Evolutionary conservation across 2,329 filamentous ascomycete genomes (phyloP).

Genomic region (Ascochyta viciae-villosae): DNA sequence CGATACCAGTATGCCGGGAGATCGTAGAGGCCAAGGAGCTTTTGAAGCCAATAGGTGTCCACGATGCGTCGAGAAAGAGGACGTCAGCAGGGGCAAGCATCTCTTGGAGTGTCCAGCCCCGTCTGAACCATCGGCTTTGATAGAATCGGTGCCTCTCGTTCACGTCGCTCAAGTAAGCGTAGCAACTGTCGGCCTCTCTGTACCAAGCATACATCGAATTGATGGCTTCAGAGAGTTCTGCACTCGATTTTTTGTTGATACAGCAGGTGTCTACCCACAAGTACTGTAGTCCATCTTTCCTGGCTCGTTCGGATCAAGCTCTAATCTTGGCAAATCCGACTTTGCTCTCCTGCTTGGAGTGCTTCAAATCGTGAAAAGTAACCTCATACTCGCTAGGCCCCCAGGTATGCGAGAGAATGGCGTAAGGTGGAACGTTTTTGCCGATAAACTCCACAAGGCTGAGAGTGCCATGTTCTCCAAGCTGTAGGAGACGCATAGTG

Average conservation of each 20-base stretch:
- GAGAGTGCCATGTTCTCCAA: too few relatives aligned
- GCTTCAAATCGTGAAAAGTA: conserved; percentile 26
- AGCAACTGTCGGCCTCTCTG: conserved; percentile 26
- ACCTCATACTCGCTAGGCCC: conserved; percentile 22
- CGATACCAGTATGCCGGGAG: neutral
- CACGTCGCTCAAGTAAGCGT: conserved; percentile 29
- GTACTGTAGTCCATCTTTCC: conserved; percentile 18
- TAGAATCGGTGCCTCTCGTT: neutral
- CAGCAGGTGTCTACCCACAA: conserved; percentile 39
- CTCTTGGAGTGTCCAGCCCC: conserved; percentile 26
- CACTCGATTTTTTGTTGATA: conserved; percentile 33
- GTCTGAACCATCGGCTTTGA: conserved; percentile 17
- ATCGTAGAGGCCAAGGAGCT: neutral
- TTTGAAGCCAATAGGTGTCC: neutral
- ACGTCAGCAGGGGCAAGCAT: neutral
- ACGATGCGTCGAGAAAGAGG: neutral
- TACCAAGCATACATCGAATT: conserved; percentile 41
- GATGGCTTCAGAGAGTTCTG: conserved; percentile 34
- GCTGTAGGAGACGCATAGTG: too few relatives aligned
- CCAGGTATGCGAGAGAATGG: conserved; percentile 36
- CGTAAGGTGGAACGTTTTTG: conserved; percentile 25
- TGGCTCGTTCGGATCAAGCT: conserved; percentile 14
- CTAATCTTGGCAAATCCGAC: neutral
- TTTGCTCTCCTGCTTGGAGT: neutral
- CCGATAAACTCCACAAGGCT: too few relatives aligned